phyloP scores from a whole-genome alignment of 2,329 filamentous ascomycete species.

The Stromatinia cepivora region DNA sequence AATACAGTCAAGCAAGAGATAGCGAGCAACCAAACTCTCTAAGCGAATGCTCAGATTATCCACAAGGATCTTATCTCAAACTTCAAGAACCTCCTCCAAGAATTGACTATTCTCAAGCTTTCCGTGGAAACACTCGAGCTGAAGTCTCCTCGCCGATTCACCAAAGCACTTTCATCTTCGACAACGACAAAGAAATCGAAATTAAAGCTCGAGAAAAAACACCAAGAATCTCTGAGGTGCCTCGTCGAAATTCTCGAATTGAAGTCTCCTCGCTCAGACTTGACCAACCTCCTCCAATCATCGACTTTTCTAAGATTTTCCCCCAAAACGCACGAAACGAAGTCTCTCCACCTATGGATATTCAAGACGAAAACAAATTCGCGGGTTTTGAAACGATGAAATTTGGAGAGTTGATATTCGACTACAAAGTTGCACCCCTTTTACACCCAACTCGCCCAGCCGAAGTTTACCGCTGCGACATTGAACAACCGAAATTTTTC shows the following conservation, averaged over 20 bases:
- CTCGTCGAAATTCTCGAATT: not conserved
- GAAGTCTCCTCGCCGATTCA: not conserved
- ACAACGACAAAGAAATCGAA: not conserved
- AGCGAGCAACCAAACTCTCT: constrained; percentile 1
- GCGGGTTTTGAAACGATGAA: constrained; percentile 5
- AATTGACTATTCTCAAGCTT: not conserved
- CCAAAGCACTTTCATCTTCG: not conserved
- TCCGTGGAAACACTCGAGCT: not conserved
- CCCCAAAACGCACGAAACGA: not conserved
- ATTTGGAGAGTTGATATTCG: not conserved
- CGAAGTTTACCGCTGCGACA: not conserved
- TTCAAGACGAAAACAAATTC: not conserved
- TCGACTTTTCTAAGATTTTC: not conserved
- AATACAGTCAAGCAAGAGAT: constrained; percentile 9
- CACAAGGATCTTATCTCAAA: not conserved
- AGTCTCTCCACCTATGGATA: not conserved
- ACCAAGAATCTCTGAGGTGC: not conserved
- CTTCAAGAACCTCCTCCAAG: not conserved
- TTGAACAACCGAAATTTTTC: not conserved
- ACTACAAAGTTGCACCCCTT: not conserved
- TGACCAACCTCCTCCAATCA: not conserved
- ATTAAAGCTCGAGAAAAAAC: not conserved
- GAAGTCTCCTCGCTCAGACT: not conserved
- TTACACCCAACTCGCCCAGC: not conserved
- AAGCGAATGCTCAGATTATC: not conserved